phyloP scores from a whole-genome alignment of 129 eudicot species.

The Lactuca saligna region DNA sequence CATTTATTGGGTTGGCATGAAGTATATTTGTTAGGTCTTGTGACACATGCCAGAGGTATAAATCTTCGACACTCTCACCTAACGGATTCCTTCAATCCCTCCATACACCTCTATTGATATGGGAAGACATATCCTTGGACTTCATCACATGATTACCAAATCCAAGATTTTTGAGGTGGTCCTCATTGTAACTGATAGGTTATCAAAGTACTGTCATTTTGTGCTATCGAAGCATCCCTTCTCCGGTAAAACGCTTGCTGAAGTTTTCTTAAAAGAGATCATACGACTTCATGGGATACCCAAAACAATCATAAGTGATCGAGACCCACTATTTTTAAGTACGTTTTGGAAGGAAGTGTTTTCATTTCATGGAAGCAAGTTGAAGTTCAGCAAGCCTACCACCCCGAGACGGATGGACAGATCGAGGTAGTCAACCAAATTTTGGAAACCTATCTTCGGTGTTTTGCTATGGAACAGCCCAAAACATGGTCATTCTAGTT shows the following conservation, averaged over 20 bases:
- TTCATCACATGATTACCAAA: background rate
- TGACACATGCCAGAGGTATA: background rate
- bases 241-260: background rate
- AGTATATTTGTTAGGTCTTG: background rate
- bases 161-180: background rate
- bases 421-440: too few relatives aligned
- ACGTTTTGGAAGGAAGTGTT: background rate
- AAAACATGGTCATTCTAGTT: too few relatives aligned
- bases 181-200: background rate
- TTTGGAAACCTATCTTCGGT: too few relatives aligned
- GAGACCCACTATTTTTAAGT: background rate
- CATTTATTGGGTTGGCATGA: too few relatives aligned
- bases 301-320: background rate
- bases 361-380: too few relatives aligned
- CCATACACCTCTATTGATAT: background rate
- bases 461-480: too few relatives aligned
- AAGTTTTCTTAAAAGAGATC: background rate
- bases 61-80: background rate
- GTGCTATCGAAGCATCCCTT: background rate
- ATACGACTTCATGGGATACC: background rate
- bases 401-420: too few relatives aligned
- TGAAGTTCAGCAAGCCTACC: too few relatives aligned
- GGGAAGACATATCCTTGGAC: slow-evolving; percentile 13
- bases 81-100: slow-evolving; percentile 1
- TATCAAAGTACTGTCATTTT: slow-evolving; percentile 1